Evolutionary conservation across 257 asterid genomes (phyloP).

Genomic region (Fraxinus excelsior): DNA sequence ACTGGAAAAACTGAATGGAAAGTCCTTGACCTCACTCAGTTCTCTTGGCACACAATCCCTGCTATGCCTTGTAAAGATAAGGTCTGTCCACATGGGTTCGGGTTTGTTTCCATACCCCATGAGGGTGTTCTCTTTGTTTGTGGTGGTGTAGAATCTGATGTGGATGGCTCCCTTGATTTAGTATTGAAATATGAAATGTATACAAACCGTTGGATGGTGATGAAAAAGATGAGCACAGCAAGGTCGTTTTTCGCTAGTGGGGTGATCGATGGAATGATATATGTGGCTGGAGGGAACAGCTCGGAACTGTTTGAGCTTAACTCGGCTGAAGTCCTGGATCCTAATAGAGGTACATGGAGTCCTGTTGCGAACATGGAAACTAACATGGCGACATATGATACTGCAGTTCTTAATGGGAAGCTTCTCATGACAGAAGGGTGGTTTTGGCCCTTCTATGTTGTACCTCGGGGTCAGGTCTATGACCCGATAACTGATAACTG

Average conservation of each 20-base stretch:
- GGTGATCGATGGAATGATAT: slow-evolving; percentile 75
- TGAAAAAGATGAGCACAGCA: slow-evolving; percentile 87
- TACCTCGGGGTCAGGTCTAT: slow-evolving; percentile 87
- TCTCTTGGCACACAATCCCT: slow-evolving; percentile 85
- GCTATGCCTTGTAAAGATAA: slow-evolving; percentile 95
- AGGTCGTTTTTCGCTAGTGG: slow-evolving; percentile 89
- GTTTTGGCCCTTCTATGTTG: slow-evolving; percentile 97
- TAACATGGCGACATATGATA: slow-evolving; percentile 75
- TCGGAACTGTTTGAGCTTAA: slow-evolving; percentile 73
- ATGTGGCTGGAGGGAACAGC: slow-evolving; percentile 94
- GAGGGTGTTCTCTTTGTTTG: slow-evolving; percentile 79
- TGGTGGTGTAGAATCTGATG: slow-evolving; percentile 79
- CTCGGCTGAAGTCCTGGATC: slow-evolving; percentile 82
- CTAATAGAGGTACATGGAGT: slow-evolving; percentile 63
- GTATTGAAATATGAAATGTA: slow-evolving; percentile 80
- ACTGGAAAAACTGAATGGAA: slow-evolving; percentile 86
- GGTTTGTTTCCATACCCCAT: slow-evolving; percentile 74
- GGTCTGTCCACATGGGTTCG: slow-evolving; percentile 82
- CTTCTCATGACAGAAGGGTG: slow-evolving; percentile 94
- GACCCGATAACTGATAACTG: slow-evolving; percentile 73
- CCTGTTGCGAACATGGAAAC: slow-evolving; percentile 71
- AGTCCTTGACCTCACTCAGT: slow-evolving; percentile 66
- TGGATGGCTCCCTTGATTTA: slow-evolving; percentile 79
- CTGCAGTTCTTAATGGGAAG: slow-evolving; percentile 87
- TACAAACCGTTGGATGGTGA: slow-evolving; percentile 80